phyloP scores from a whole-genome alignment of 2,329 filamentous ascomycete genomes.

The Pseudophaeomoniella oleicola region DNA sequence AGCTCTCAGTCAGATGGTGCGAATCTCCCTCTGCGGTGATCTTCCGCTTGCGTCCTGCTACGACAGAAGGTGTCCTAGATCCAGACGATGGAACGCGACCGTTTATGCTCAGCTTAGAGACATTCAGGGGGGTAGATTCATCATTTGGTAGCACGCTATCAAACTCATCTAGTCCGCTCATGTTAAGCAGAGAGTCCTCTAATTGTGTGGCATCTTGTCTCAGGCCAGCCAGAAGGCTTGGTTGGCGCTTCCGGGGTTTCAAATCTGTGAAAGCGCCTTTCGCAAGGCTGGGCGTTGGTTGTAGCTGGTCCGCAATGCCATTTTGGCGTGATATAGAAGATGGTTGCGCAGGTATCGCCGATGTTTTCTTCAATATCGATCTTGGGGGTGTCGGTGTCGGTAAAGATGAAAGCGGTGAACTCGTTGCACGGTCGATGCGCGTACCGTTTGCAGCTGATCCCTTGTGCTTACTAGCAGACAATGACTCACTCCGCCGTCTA shows the following conservation, averaged over 20 bases:
- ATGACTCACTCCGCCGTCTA: neutral
- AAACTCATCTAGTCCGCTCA: neutral
- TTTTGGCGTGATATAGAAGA: neutral
- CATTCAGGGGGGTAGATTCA: neutral
- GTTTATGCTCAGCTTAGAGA: neutral
- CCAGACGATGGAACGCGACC: neutral
- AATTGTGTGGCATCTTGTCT: neutral
- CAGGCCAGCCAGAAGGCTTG: neutral
- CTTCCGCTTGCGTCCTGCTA: neutral
- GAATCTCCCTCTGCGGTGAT: neutral
- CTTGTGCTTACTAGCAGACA: neutral
- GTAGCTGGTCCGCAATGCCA: neutral
- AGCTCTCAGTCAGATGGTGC: no score
- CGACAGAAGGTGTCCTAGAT: neutral
- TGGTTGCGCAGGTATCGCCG: neutral
- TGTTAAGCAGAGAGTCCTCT: neutral
- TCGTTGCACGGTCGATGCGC: neutral
- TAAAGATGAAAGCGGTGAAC: neutral
- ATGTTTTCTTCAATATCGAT: neutral
- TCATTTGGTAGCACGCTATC: neutral
- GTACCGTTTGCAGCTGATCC: neutral
- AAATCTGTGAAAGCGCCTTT: neutral
- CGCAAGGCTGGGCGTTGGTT: neutral
- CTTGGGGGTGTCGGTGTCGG: neutral
- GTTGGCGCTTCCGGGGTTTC: neutral